These are phyloP conservation scores for Lactarius psammicola DNA, from an alignment of 768 basidiomycete genomes.

Conservation along the genomic window DNA sequence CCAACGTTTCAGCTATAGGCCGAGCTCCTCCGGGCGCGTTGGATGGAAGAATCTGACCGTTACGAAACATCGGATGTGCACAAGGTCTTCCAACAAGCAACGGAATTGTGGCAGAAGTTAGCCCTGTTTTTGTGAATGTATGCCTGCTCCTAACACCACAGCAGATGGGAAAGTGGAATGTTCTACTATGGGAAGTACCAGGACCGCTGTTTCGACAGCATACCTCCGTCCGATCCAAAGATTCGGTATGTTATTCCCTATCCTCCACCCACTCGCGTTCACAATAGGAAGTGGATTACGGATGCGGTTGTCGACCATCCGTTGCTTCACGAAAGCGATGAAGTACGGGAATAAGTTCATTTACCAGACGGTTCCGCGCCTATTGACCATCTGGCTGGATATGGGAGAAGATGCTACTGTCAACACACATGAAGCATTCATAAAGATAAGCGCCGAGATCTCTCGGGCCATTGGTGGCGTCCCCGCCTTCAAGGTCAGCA, in stretches of 20 bases:
- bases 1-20: slow-evolving; percentile 46
- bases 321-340: slow-evolving; percentile 68
- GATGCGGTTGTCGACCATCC: slow-evolving; percentile 66
- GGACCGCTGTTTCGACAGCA: slow-evolving; percentile 66
- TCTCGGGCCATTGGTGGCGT: slow-evolving; percentile 54
- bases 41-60: slow-evolving; percentile 89
- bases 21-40: slow-evolving; percentile 77
- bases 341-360: slow-evolving; percentile 88
- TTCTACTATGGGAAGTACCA: slow-evolving; percentile 89
- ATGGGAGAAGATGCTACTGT: slow-evolving; percentile 59
- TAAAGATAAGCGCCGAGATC: slow-evolving; percentile 57
- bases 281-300: slow-evolving; percentile 49
- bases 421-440: slow-evolving; percentile 41
- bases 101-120: slow-evolving; percentile 51
- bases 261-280: not conserved
- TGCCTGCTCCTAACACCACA: slow-evolving; percentile 2
- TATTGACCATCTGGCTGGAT: slow-evolving; percentile 94
- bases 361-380: slow-evolving; percentile 91
- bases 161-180: slow-evolving; percentile 79
- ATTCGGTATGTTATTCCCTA: slow-evolving; percentile 41
- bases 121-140: slow-evolving; percentile 18
- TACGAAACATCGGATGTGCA: slow-evolving; percentile 66
- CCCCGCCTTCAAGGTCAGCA: slow-evolving; percentile 74
- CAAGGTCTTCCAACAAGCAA: slow-evolving; percentile 53
- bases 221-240: slow-evolving; percentile 46